Conservation (phyloP, 2,329 filamentous ascomycete species). For the Ampelomyces quisqualis region DNA sequence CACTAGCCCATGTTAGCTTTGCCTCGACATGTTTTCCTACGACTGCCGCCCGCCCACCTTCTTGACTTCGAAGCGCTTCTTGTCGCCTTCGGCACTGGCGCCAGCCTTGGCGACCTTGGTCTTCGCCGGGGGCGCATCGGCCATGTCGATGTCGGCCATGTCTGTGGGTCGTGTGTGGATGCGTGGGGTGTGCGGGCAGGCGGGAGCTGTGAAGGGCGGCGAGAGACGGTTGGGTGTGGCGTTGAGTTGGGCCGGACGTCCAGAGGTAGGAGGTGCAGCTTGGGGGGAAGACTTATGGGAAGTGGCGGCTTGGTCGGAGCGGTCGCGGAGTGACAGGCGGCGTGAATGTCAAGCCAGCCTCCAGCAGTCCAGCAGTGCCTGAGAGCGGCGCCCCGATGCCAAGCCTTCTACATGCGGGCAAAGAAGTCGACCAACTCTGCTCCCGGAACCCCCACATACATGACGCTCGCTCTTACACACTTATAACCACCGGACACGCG, state of each 20-base stretch:
- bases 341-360: slow-evolving; percentile 16
- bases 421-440: no score
- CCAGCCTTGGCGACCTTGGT: slow-evolving; percentile 54
- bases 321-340: slow-evolving; percentile 2
- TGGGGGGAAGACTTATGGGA: not conserved
- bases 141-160: slow-evolving; percentile 98
- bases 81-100: slow-evolving; percentile 61
- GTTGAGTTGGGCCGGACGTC: not conserved
- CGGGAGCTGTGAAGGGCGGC: slow-evolving; percentile 4
- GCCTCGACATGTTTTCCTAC: slow-evolving; percentile 5
- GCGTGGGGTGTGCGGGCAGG: slow-evolving; percentile 25
- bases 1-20: slow-evolving; percentile 61
- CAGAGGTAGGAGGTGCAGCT: slow-evolving; percentile 7
- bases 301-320: slow-evolving; percentile 5
- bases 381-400: no score
- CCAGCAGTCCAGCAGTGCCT: slow-evolving; percentile 11
- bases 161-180: slow-evolving; percentile 21
- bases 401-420: slow-evolving; percentile 15
- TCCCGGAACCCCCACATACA: no score
- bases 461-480: slow-evolving; percentile 6
- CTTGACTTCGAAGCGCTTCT: slow-evolving; percentile 98
- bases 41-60: slow-evolving; percentile 64
- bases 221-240: slow-evolving; percentile 1
- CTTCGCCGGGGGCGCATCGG: slow-evolving; percentile 68
- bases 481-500: no score